Evolutionary conservation across 192 early-diverging fungal genomes (phyloP), one percentile per base, ranked within the genome.

Genomic region (Rhizoclosmatium sp.): DNA sequence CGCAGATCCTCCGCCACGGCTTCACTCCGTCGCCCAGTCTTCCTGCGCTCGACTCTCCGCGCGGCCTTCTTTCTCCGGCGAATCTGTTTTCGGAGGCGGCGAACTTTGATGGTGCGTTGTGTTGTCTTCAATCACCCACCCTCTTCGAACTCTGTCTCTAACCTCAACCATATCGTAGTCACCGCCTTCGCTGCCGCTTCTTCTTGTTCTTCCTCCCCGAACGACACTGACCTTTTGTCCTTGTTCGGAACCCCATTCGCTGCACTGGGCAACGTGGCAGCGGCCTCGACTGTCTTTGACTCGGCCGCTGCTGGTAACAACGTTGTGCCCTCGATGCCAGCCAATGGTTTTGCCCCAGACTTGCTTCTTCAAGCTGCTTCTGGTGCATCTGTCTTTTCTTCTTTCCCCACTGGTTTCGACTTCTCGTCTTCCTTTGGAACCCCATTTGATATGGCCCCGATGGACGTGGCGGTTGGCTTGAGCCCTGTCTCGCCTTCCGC

Each of bases 401-500:
- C 51, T 40, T 49, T 45, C 12, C 47, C 51, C 42, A 21, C 41
- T 2, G 23, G 39, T 59, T 71, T 71, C 45, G 54, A 49, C 54
- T 58, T 44, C 21, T 3, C 39, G n/a, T 23, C 70, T 47, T 3
- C 70, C 19, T 58, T 71, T 71, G 70, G 70, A 58, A 71, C 70
- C 70, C 70, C 70, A 58, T 71, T 59, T 40, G 67, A 19, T 21
- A 21, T 47, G 45, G 70, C 70, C 51, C 21, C 47, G 70, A 71
- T 71, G 70, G 70, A 59, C 70, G 70, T 71, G 70, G 51, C 70
- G 9, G 21, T 49, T 58, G 70, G 48, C 70, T 71, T 40, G 70
- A 71, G 70, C 70, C 4, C 4, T 40, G 47, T 7, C 42, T 71
- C 70, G 70, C 48, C 70, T 23, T 47, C 23, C 21, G 70, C 51